Evolutionary conservation across 2,329 filamentous ascomycete genomes (phyloP).

Genomic region (Neobulgaria alba): DNA sequence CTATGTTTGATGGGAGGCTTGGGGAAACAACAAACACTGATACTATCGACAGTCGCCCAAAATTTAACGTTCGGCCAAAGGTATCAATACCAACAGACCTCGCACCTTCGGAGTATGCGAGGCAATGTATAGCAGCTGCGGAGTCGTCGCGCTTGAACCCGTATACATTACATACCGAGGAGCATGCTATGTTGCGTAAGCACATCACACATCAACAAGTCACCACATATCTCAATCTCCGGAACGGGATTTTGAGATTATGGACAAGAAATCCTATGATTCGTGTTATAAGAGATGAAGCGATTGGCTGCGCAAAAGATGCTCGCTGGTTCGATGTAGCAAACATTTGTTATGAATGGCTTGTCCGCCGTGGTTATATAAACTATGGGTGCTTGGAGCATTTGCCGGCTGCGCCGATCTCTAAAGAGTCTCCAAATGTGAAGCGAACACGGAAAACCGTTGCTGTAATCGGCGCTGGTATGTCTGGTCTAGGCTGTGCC

Average conservation of each 20-base stretch:
- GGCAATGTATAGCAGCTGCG: constrained; percentile 82
- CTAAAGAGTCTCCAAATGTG: constrained; percentile 27
- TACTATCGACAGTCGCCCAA: constrained; percentile 28
- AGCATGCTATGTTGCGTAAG: constrained; percentile 71
- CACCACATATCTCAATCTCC: constrained; percentile 90
- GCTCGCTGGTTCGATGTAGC: constrained; percentile 83
- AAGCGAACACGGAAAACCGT: constrained; percentile 59
- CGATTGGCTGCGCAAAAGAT: constrained; percentile 83
- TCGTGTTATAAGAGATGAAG: constrained; percentile 73
- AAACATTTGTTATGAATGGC: constrained; percentile 84
- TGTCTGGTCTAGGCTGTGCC: constrained; percentile 86
- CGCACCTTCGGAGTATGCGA: constrained; percentile 69
- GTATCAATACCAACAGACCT: constrained; percentile 77
- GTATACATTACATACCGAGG: constrained; percentile 75
- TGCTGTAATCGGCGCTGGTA: constrained; percentile 84
- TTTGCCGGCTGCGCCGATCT: constrained; percentile 27
- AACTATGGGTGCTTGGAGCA: constrained; percentile 88
- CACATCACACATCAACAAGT: constrained; percentile 84
- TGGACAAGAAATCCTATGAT: constrained; percentile 85
- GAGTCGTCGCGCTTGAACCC: constrained; percentile 85
- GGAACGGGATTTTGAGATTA: constrained; percentile 84
- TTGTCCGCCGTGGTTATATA: constrained; percentile 84
- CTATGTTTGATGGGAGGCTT: constrained; percentile 36
- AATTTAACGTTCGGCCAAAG: constrained; percentile 59
- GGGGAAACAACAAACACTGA: constrained; percentile 23